Base-by-base conservation (phyloP, 2,329 filamentous ascomycete genomes). In the Atkinsonella hypoxylon region DNA sequence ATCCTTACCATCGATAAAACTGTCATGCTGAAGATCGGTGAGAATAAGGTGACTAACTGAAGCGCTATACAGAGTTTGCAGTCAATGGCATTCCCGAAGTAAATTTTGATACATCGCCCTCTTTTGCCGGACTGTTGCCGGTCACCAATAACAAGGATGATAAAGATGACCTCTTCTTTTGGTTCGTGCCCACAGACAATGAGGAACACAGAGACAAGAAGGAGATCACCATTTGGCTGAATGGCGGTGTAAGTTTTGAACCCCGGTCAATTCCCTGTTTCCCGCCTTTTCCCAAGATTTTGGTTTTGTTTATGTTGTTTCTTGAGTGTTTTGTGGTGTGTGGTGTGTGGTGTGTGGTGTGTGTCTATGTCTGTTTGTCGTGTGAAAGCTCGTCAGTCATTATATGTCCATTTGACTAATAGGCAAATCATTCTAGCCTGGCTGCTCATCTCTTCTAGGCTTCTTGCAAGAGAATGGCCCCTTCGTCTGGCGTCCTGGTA, bases 381-480 rank as follows among this genome's bases (percentile, higher is more conserved):
- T 26, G 26, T 26, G 26, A 26, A 26, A 26, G 26, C 26, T 6
- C 26, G 26, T 26, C 26, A 26, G 26, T 26, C 26, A 5, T 26
- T 2, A 26, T 26, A 26, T 26, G 1, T 26, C 26, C 26, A 26
- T 4, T 26, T 26, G 26, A 26, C 26, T 26, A 26, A 26, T 26
- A 5, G 26, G 8, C 26, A 26, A 17, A 13, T 18, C 5, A 10
- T 13, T 9, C 13, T 18, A 55, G 48, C 76, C 76, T n/a, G 76
- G 75, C 22, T 80, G 75, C 58, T 73, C 71, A 32, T 85, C 81
- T 1, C 72, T 88, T 7, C 75, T 82, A 56, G 85, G 84, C 8
- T 70, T 90, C 1, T 63, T 91, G 10, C 84, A 87, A 47, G 87
- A 91, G 58, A 90, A 89, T 58, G 86, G 87, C 0, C 83, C 86